These are phyloP conservation scores for Geosmithia morbida DNA, from an alignment of 2,329 filamentous ascomycete genomes.

Conservation along the genomic window DNA sequence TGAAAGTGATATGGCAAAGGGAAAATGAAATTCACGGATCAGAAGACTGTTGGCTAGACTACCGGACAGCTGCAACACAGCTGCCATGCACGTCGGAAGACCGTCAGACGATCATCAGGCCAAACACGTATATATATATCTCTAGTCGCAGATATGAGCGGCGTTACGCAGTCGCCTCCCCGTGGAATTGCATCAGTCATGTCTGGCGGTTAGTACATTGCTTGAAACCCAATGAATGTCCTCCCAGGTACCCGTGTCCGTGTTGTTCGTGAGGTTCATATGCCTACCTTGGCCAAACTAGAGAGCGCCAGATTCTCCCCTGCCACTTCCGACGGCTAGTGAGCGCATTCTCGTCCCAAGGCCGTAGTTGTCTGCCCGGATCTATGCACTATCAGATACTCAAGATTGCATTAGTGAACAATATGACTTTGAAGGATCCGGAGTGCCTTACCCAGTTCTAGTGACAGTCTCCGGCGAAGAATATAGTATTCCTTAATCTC, in stretches of 20 bases:
- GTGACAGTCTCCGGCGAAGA: conserved; percentile 58
- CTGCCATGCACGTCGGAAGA: too few relatives aligned
- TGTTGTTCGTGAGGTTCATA: conserved; percentile 35
- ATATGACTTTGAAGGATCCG: neutral
- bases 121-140: too few relatives aligned
- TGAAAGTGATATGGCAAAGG: too few relatives aligned
- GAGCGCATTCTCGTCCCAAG: conserved; percentile 34
- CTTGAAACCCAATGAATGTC: conserved; percentile 10
- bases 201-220: conserved; percentile 5
- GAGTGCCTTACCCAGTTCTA: conserved; percentile 39
- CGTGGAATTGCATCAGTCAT: too few relatives aligned
- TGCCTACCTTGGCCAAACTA: conserved; percentile 26
- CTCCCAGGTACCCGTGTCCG: conserved; percentile 9
- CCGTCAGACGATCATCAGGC: too few relatives aligned
- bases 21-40: too few relatives aligned
- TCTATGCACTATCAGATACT: conserved; percentile 38
- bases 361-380: conserved; percentile 38
- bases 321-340: conserved; percentile 30
- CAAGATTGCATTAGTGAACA: neutral
- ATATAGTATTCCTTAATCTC: conserved; percentile 60
- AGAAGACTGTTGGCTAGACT: too few relatives aligned
- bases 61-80: too few relatives aligned
- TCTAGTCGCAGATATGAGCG: too few relatives aligned
- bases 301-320: conserved; percentile 38
- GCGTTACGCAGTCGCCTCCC: too few relatives aligned